Percentiles rank a stretch among this genome's conserved stretches.
Conservation (phyloP, 768 basidiomycete species). For the Kwoniella bestiolae region DNA sequence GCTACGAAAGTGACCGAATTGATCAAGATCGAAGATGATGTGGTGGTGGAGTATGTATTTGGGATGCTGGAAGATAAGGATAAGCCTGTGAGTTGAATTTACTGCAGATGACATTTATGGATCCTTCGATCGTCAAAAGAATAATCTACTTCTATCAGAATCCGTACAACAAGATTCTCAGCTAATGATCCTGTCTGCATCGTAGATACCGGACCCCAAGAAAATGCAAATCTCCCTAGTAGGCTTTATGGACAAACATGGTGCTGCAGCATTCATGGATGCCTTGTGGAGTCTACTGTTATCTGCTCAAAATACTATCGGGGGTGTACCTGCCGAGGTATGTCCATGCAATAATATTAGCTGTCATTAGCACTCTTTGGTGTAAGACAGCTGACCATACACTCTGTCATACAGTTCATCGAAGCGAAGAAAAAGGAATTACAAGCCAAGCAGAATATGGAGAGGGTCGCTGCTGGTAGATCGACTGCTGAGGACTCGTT, state of each 20-base stretch:
- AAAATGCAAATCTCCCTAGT: conserved; percentile 95
- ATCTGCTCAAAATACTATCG: conserved; percentile 85
- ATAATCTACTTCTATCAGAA: too few relatives aligned
- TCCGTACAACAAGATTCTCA: too few relatives aligned
- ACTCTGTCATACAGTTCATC: conserved; percentile 45
- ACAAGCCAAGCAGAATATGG: conserved; percentile 40
- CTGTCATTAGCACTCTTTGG: not conserved
- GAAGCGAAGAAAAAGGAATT: conserved; percentile 56
- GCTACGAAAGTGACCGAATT: conserved; percentile 81
- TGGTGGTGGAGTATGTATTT: conserved; percentile 95
- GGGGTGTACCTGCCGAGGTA: conserved; percentile 80
- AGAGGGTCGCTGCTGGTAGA: conserved; percentile 27
- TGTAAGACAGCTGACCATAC: not conserved
- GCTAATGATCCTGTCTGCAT: not conserved
- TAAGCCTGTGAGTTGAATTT: conserved; percentile 68
- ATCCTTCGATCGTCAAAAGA: too few relatives aligned
- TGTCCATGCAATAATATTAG: too few relatives aligned
- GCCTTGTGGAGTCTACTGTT: conserved; percentile 88
- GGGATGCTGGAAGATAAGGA: conserved; percentile 85
- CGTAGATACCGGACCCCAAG: conserved; percentile 87
- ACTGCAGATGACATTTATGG: too few relatives aligned
- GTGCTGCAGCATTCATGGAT: conserved; percentile 81
- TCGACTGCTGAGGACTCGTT: conserved; percentile 35
- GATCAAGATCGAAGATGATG: conserved; percentile 93
- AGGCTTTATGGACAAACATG: conserved; percentile 83